These are phyloP conservation scores for Secale cereale DNA, from an alignment of 176 grass and related monocot genomes.

Conservation along the genomic window DNA sequence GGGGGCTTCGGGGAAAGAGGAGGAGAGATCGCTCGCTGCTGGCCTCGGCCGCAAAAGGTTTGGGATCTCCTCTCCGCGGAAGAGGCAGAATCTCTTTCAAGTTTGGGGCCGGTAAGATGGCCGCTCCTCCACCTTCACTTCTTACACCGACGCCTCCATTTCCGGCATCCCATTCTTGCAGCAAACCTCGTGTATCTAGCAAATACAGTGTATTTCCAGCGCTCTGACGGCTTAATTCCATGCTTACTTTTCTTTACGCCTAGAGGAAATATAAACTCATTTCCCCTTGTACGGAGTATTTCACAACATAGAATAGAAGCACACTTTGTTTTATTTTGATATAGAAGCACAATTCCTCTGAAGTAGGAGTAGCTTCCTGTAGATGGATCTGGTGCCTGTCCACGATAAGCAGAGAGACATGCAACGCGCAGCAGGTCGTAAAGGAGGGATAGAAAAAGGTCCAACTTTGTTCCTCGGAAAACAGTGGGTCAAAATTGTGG, in stretches of 20 bases:
- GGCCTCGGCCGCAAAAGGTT: neutral
- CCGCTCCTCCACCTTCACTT: neutral
- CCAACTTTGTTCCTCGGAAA: neutral
- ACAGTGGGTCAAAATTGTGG: neutral
- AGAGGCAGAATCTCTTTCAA: neutral
- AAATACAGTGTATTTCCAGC: neutral
- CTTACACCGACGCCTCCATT: neutral
- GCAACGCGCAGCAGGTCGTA: neutral
- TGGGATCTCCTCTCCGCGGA: neutral
- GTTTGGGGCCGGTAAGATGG: slow-evolving; percentile 17
- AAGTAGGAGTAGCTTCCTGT: neutral
- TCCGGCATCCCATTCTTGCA: neutral
- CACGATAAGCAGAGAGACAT: neutral
- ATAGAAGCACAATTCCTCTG: neutral
- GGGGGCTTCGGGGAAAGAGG: neutral
- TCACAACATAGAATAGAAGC: neutral
- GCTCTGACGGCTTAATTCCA: neutral
- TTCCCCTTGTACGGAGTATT: neutral
- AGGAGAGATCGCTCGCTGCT: neutral
- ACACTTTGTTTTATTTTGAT: neutral
- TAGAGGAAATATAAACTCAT: neutral
- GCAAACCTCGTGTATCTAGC: neutral
- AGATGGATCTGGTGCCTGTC: neutral
- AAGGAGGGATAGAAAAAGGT: neutral
- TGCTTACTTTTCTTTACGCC: neutral